Evolutionary conservation across 495 filamentous ascomycete species (phyloP), one percentile per base, ranked within the genome.

Genomic region (Immersiella caudata): DNA sequence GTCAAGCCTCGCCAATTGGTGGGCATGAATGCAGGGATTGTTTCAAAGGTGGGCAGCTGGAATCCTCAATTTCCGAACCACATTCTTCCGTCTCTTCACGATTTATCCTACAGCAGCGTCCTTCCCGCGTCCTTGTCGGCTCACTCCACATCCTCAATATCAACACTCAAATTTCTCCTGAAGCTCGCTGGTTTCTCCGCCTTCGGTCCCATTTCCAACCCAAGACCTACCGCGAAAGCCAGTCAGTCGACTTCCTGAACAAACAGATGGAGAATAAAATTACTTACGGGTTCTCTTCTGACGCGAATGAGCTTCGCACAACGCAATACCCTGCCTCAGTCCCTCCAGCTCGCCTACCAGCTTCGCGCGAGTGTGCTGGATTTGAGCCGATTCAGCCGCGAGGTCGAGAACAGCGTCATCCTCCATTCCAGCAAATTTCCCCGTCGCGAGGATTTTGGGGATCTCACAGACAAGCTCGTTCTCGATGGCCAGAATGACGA

Each of bases 401-500:
- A 77, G 40, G 29, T 64, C 61, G 27, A 57, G 36, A 14, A 77
- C 21, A 9, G 22, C 35, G 1, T 71, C 66, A 1, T 69, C 61
- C 27, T 12, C 52, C 70, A 77, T 74, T 11, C 18, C 54, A n/a
- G 66, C 49, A 21, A 77, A 61, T 9, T 62, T 67, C 0, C 18
- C 57, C 0, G 70, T 36, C 0, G 65, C 65, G 7, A 76, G 60
- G 12, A 78, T 74, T 20, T 54, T 56, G 0, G 75, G 72, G 4
- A 74, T 58, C 22, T 74, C 50, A 52, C 67, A 54, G 63, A 80
- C 40, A 60, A 80, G 73, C 68, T 75, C 67, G 66, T 71, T 71
- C 60, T 79, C 68, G 54, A 77, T 29, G 20, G 68, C 69, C 1
- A 79, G 68, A 35, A 67, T 69, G 40, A 76, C 56, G 25, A 75